Evolutionary conservation across 129 eudicot genomes (phyloP).

Genomic region (Logfia minima): DNA sequence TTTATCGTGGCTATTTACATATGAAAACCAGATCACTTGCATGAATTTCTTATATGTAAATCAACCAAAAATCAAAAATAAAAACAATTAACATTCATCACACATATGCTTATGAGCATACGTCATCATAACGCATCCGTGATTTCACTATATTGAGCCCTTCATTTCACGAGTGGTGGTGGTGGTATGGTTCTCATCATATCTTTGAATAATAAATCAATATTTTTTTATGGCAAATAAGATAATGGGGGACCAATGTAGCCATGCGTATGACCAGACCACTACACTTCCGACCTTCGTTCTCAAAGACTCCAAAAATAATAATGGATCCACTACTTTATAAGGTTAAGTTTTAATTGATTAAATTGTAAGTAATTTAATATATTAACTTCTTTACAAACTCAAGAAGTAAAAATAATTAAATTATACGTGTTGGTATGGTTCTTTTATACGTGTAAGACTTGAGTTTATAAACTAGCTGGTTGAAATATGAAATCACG

Average conservation of each 20-base stretch:
- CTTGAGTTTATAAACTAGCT: not conserved
- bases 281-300: conserved; percentile 15
- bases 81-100: no score
- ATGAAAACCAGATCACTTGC: not conserved
- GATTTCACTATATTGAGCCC: conserved; percentile 14
- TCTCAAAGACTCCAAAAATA: not conserved
- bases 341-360: not conserved
- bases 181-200: conserved; percentile 32
- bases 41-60: not conserved
- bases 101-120: not conserved
- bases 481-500: no score
- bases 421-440: no score
- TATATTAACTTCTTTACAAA: no score
- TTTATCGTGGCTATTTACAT: not conserved
- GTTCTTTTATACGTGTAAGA: not conserved
- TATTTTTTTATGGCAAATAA: not conserved
- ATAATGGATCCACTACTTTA: not conserved
- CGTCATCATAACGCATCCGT: conserved; percentile 16
- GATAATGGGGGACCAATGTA: conserved; percentile 38
- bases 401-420: not conserved
- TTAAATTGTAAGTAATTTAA: not conserved
- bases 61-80: not conserved
- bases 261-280: conserved; percentile 43
- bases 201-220: conserved; percentile 20
- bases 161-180: conserved; percentile 20